Evolutionary conservation across 176 grass and related monocot species (phyloP).

Genomic region (Oryza nivara): DNA sequence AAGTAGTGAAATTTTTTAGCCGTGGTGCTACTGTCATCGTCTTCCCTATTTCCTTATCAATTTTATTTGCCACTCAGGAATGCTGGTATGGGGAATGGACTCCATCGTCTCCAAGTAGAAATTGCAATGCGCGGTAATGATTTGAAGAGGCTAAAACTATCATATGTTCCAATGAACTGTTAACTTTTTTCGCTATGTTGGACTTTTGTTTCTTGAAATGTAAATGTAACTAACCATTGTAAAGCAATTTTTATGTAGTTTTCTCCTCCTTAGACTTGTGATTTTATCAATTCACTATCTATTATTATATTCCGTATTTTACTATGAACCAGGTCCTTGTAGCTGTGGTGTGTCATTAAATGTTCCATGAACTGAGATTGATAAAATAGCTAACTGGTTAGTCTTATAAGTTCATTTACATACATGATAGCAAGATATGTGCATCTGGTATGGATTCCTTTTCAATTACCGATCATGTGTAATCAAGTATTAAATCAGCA

Average conservation of each 20-base stretch:
- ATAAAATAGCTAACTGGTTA: slow-evolving; percentile 19
- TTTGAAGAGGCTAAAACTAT: slow-evolving; percentile 31
- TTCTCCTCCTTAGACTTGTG: slow-evolving; percentile 13
- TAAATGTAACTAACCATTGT: neutral
- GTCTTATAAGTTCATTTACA: slow-evolving; percentile 27
- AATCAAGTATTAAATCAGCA: neutral
- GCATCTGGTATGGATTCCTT: slow-evolving; percentile 18
- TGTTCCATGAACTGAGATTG: slow-evolving; percentile 31
- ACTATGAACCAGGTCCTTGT: slow-evolving; percentile 7
- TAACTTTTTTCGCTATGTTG: slow-evolving; percentile 29
- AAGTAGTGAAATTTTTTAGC: slow-evolving; percentile 27
- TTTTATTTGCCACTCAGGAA: slow-evolving; percentile 68
- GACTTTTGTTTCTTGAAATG: slow-evolving; percentile 10
- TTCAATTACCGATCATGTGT: slow-evolving; percentile 7
- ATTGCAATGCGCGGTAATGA: slow-evolving; percentile 92
- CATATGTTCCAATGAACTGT: slow-evolving; percentile 20
- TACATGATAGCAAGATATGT: neutral
- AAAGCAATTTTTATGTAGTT: slow-evolving; percentile 14
- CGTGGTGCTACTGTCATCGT: slow-evolving; percentile 15
- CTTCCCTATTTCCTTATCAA: slow-evolving; percentile 32
- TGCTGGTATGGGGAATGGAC: slow-evolving; percentile 86
- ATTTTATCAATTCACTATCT: neutral
- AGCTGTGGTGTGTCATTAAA: neutral
- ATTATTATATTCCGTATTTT: neutral
- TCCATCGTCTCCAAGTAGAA: slow-evolving; percentile 95